phyloP scores from a whole-genome alignment of 2,329 filamentous ascomycete genomes.

The Thielaviopsis populi region DNA sequence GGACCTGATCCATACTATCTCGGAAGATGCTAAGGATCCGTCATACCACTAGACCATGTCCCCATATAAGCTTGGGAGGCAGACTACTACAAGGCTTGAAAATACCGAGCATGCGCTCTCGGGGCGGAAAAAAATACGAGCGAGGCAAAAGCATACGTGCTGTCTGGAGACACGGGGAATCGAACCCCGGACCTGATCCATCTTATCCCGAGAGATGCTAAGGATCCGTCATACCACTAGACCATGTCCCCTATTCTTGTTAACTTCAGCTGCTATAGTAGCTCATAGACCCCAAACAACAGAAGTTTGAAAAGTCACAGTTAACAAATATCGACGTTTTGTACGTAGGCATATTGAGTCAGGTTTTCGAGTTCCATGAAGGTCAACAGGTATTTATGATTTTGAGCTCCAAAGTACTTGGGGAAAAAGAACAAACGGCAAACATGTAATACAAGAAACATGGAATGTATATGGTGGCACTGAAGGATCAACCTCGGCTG shows the following conservation, averaged over 20 bases:
- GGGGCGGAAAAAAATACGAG: not conserved
- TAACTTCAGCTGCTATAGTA: too few species aligned
- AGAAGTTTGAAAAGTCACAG: too few species aligned
- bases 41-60: conserved; percentile 16
- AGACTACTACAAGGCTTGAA: not conserved
- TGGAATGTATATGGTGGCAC: not conserved
- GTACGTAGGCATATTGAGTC: too few species aligned
- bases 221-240: conserved; percentile 17
- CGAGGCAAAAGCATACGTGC: too few species aligned
- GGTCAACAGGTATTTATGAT: too few species aligned
- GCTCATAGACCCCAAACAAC: too few species aligned
- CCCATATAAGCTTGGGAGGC: not conserved
- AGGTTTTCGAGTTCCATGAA: too few species aligned
- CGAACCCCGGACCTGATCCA: conserved; percentile 17
- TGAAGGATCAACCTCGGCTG: not conserved
- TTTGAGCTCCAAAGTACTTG: too few species aligned
- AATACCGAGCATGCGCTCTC: too few species aligned
- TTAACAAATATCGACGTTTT: too few species aligned
- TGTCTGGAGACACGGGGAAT: conserved; percentile 16
- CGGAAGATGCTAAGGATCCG: conserved; percentile 14
- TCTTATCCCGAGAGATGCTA: conserved; percentile 5
- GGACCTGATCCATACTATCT: conserved; percentile 15
- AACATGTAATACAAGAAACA: not conserved
- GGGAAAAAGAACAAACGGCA: too few species aligned
- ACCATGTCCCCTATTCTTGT: conserved; percentile 6